These are phyloP conservation scores for Geotrichum siamense DNA, from an alignment of 1,139 yeast species.

Conservation along the genomic window DNA sequence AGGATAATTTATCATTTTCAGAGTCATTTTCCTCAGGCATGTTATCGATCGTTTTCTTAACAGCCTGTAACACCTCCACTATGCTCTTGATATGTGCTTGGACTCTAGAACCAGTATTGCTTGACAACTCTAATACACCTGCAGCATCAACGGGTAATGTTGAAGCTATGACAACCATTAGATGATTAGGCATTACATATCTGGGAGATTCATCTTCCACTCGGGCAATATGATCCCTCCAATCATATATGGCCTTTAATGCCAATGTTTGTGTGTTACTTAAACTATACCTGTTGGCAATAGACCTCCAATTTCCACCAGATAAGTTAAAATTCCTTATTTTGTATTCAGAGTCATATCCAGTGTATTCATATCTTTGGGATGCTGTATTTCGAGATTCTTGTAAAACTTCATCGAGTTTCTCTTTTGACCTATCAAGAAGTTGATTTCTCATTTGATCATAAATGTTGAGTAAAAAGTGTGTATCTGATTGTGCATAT, in stretches of 20 bases:
- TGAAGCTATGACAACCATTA: conserved; percentile 56
- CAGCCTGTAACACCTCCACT: conserved; percentile 44
- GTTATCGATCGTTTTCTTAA: conserved; percentile 22
- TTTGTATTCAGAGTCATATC: conserved; percentile 26
- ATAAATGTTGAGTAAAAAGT: conserved; percentile 72
- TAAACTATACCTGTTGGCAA: conserved; percentile 62
- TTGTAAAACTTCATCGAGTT: conserved; percentile 46
- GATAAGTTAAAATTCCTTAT: conserved; percentile 12
- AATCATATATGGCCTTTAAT: conserved; percentile 56
- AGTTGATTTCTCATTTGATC: conserved; percentile 66
- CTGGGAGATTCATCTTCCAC: conserved; percentile 76
- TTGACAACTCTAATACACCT: conserved; percentile 50
- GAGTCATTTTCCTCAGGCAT: conserved; percentile 16
- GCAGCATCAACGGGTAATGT: conserved; percentile 50
- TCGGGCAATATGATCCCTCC: conserved; percentile 81
- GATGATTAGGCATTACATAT: conserved; percentile 76
- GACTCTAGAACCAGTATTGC: conserved; percentile 49
- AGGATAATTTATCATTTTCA: not conserved
- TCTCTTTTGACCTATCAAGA: conserved; percentile 34
- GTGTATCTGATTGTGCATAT: conserved; percentile 95
- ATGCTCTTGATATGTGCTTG: conserved; percentile 51
- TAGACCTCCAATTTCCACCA: conserved; percentile 25
- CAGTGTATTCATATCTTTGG: conserved; percentile 61
- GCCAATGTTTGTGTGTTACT: conserved; percentile 49
- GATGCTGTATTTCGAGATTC: conserved; percentile 77